Evolutionary conservation across 106 monocot species (phyloP).

Genomic region (Narthecium ossifragum): DNA sequence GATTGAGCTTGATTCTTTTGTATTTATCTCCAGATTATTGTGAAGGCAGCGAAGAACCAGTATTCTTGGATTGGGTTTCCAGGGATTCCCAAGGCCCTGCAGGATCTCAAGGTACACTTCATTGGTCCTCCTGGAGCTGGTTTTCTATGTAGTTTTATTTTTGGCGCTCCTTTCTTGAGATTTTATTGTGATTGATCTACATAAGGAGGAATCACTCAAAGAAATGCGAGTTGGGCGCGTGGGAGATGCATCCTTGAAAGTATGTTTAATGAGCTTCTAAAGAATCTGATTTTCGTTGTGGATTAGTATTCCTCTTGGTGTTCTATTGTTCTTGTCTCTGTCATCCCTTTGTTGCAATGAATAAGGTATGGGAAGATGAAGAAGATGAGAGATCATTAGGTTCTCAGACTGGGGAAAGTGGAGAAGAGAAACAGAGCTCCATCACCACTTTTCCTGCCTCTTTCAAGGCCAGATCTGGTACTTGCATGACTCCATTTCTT

Average conservation of each 20-base stretch:
- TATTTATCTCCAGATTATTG: slow-evolving; percentile 36
- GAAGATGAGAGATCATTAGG: slow-evolving; percentile 31
- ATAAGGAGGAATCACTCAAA: slow-evolving; percentile 31
- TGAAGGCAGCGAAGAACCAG: slow-evolving; percentile 75
- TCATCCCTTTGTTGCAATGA: neutral
- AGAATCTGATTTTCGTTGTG: too few species aligned
- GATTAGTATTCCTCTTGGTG: too few species aligned
- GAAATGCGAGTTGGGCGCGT: slow-evolving; percentile 17
- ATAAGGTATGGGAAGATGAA: slow-evolving; percentile 39
- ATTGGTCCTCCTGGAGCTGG: too few species aligned
- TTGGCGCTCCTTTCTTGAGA: neutral
- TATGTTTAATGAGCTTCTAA: too few species aligned
- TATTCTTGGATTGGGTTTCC: slow-evolving; percentile 86
- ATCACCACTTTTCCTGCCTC: too few species aligned
- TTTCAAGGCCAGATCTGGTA: slow-evolving; percentile 32
- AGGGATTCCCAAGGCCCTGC: slow-evolving; percentile 62
- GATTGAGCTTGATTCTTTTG: too few species aligned
- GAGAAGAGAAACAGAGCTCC: slow-evolving; percentile 25
- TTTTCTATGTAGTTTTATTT: neutral
- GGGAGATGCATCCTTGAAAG: too few species aligned
- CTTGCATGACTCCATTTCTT: too few species aligned
- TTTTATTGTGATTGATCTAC: neutral
- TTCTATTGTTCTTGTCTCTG: neutral
- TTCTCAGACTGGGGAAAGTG: slow-evolving; percentile 17
- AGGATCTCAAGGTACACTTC: slow-evolving; percentile 51